Percentiles rank a stretch among this genome's conserved stretches.
phyloP scores from a whole-genome alignment of 805 yeast genomes.

The Saturnispora hagleri region DNA sequence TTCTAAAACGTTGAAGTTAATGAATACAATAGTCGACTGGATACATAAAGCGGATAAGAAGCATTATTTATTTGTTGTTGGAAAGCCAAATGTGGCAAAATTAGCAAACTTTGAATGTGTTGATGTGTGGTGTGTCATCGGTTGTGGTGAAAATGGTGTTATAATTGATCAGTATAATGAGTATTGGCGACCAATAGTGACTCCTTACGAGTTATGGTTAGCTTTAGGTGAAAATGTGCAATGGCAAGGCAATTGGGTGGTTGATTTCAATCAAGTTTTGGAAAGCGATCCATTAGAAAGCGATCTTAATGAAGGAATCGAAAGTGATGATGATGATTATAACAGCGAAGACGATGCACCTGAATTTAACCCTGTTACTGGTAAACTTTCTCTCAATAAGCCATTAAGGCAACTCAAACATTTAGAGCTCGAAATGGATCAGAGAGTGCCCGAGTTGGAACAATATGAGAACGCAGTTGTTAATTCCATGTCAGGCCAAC shows the following conservation, averaged over 20 bases:
- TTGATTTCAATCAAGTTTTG: conserved; percentile 57
- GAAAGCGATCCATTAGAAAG: conserved; percentile 28
- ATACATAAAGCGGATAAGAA: conserved; percentile 76
- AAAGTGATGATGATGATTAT: conserved; percentile 10
- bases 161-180: conserved; percentile 71
- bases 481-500: conserved; percentile 45
- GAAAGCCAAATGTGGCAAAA: conserved; percentile 96
- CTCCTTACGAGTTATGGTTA: conserved; percentile 83
- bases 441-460: neutral
- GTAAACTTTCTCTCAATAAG: conserved; percentile 57
- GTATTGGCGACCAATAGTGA: conserved; percentile 82
- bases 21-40: conserved; percentile 50
- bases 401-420: conserved; percentile 68
- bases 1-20: conserved; percentile 57
- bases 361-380: conserved; percentile 82
- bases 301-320: conserved; percentile 19
- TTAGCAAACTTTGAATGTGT: conserved; percentile 92
- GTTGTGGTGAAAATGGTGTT: conserved; percentile 92
- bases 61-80: conserved; percentile 90
- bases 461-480: conserved; percentile 32
- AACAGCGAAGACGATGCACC: conserved; percentile 55
- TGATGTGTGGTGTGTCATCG: conserved; percentile 90
- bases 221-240: conserved; percentile 67
- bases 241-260: conserved; percentile 94
- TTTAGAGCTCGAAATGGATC: conserved; percentile 46